Evolutionary conservation across 768 basidiomycete genomes (phyloP), one percentile per base, ranked within the genome.

Genomic region (Strobilomyces echinocephalus): DNA sequence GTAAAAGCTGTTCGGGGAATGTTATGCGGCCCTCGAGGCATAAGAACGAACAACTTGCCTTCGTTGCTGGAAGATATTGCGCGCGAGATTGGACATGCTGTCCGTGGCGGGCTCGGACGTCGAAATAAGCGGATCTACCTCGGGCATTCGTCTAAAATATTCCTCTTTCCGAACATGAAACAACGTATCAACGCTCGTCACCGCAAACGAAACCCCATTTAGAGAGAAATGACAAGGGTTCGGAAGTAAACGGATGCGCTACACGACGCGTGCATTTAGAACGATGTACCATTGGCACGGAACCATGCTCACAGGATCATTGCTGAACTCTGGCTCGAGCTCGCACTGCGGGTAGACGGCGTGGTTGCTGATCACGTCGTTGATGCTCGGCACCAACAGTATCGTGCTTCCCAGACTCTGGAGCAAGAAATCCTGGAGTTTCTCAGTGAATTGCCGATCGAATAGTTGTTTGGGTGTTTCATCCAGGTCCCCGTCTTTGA

Each of bases 111-210:
- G 63, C 28, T 82, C 78, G 49, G 80, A 77, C 4, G 71, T 53
- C 5, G 71, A 62, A 5, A 66, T 56, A 10, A 78, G 61, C 1
- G 85, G 67, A 35, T 83, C 81, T 2, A 81, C 73, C 53, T 88
- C 89, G 49, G 79, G 75, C 2, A 83, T 84, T 26, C 80, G 77
- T 65, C 82, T 85, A 57, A 85, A 73, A 53, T 83, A 82, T 66
- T 95, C 90, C 59, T 95, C 88, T 60, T 85, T 90, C 47, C 85
- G 81, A 1, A 98, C 76, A 65, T 97, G 93, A 73, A 94, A 95
- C 20, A 98, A 72, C 0, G 85, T 80, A 67, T 99, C 97, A 24
- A 91, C 83, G 57, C 89, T 91, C n/a, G 81, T 87, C 14, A 82
- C 78, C 3, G 81, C 89, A 60, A 99, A 88, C 4, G 80, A 74